Percentiles rank a stretch among this genome's conserved stretches.
phyloP scores from a whole-genome alignment of 1,139 yeast species.

The Suhomyces panamericanus region DNA sequence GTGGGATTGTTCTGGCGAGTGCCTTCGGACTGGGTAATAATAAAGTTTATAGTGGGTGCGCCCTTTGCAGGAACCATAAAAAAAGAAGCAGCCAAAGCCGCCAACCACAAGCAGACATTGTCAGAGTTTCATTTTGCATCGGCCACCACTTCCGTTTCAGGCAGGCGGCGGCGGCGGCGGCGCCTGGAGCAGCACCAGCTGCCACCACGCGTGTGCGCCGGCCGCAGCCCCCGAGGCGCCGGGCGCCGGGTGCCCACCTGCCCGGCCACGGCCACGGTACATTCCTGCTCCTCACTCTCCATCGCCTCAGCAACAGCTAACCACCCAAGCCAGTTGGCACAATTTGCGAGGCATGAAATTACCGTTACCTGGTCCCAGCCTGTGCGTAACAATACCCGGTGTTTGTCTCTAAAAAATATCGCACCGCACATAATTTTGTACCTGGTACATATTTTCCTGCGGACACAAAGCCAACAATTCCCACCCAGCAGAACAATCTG shows the following conservation, averaged over 20 bases:
- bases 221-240: neutral
- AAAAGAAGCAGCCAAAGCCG: neutral
- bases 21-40: neutral
- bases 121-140: neutral
- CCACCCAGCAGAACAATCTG: constrained; percentile 2
- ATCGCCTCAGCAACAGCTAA: neutral
- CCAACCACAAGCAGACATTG: neutral
- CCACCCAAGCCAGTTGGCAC: neutral
- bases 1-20: constrained; percentile 2
- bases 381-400: neutral
- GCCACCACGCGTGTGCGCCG: neutral
- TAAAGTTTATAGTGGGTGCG: constrained; percentile 1
- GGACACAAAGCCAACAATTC: constrained; percentile 1
- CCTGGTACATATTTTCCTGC: too few relatives aligned
- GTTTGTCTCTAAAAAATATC: neutral
- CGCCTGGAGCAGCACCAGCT: neutral
- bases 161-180: neutral
- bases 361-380: constrained; percentile 1
- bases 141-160: neutral
- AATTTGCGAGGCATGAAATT: constrained; percentile 1
- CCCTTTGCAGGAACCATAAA: neutral
- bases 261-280: neutral
- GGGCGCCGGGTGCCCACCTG: neutral
- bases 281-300: neutral
- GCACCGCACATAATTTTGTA: neutral